Evolutionary conservation across 805 yeast species (phyloP), one percentile per base, ranked within the genome.

Genomic region (Yarrowia osloensis): DNA sequence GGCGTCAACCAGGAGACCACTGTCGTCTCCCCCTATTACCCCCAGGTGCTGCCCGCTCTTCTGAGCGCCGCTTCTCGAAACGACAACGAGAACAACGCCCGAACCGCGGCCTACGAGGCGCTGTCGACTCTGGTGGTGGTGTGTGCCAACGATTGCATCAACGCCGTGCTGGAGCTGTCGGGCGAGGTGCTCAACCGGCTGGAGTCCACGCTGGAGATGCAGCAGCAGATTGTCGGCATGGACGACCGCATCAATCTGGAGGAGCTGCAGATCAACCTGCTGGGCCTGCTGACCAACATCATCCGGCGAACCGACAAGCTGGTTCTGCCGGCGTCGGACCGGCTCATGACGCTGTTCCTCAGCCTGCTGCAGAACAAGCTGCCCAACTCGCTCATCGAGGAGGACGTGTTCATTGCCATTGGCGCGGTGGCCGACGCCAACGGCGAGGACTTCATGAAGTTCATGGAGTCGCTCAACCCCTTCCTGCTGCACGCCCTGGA

Each of bases 101-200:
- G 98, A 75, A 94, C 98, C 1, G 91, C 98, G n/a, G 96, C 98
- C 1, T 95, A 91, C 76, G 97, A 96, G 78, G 96, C 98, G 0
- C 80, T 95, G 71, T 87, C 97, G 1, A 83, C 94, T 0, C 80
- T 93, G 74, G 97, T 94, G 26, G 82, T 87, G 57, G 89, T 84
- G 77, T 83, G 94, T 73, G 86, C 96, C 6, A 82, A 81, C 52
- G 90, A 86, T 73, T 89, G 89, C 46, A 81, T 89, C 76, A 86
- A 85, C 40, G 77, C 86, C 26, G 88, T 93, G 40, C 87, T 89
- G 69, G 81, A 83, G 55, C 84, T 94, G 71, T 96, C 97, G 1
- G 79, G 86, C 9, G 93, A 88, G 71, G 87, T 88, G 28, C 81
- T 94, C 74, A 79, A 79, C 68, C 86, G 97, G 71, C 82, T 95